Base-by-base conservation (phyloP, 2,329 filamentous ascomycete species). In the Curvularia hawaiiensis region DNA sequence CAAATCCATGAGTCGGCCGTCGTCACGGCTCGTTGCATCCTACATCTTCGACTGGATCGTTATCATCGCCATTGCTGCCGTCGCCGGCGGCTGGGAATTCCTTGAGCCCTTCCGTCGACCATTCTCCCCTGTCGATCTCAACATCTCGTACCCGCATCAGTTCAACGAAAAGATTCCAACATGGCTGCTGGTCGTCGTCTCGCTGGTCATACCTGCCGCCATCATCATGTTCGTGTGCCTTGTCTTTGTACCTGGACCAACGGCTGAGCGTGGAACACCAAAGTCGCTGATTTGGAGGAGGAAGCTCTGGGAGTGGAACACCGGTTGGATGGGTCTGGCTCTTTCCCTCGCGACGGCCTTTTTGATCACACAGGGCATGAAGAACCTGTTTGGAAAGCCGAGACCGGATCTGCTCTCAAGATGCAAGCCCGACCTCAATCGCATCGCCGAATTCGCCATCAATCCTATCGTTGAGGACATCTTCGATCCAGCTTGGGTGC, bases 221-320 rank as follows among this genome's bases (percentile, higher is more conserved):
- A 79, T 92, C 62, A 88, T 96, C 66, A 75, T 89, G 50, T 38
- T 92, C 51, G 83, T 94, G 56, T 85, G 86, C 40, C 76, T 96
- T 16, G 58, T 85, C 10, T 77, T 94, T 64, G 86, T 95, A 0
- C 92, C 92, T 1, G 91, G 90, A 3, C 83, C 85, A 6, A 88
- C 87, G 1, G 87, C 89, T 0, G 83, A 85, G 16, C 81, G 80
- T 41, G 82, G 83, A 20, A 88, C 88, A 0, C 86, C 90, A 1
- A 83, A 83, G 62, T 76, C 83, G 4, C 77, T 91, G 52, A 81
- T 93, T 44, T 92, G 91, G 88, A 86, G 85, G 72, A 85, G 91
- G 63, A 97, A 95, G 78, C 75, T 97, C 1, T 97, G 94, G 92
- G 93, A 97, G 75, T 87, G 91, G 74, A 92, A 97, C 72, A 87